These are phyloP conservation scores for Posidonia australis DNA, from an alignment of 106 monocot species.

Conservation along the genomic window DNA sequence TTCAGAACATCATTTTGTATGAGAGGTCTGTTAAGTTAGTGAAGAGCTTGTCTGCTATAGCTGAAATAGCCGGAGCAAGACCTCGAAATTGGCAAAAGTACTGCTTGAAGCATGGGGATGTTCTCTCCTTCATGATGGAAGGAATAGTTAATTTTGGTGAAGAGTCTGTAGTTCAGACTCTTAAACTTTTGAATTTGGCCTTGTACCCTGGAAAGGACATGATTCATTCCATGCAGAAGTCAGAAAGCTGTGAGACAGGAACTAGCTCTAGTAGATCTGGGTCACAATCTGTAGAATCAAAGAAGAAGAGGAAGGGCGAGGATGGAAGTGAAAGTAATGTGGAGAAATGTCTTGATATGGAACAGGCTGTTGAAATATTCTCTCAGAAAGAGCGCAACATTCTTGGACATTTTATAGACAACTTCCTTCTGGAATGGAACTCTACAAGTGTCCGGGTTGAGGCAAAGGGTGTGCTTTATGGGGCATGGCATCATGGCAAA, in stretches of 20 bases:
- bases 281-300: slow-evolving; percentile 45
- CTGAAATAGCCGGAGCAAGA: slow-evolving; percentile 84
- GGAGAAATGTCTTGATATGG: slow-evolving; percentile 90
- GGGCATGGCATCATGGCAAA: slow-evolving; percentile 89
- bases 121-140: slow-evolving; percentile 63
- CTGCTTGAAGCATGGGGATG: slow-evolving; percentile 64
- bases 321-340: slow-evolving; percentile 54
- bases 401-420: slow-evolving; percentile 68
- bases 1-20: slow-evolving; percentile 64
- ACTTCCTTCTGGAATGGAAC: slow-evolving; percentile 92
- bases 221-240: slow-evolving; percentile 33
- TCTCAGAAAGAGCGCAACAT: slow-evolving; percentile 38
- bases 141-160: slow-evolving; percentile 72
- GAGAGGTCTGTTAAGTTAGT: slow-evolving; percentile 88
- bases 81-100: slow-evolving; percentile 98
- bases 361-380: slow-evolving; percentile 74
- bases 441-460: slow-evolving; percentile 73
- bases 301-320: slow-evolving; percentile 88
- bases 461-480: slow-evolving; percentile 84
- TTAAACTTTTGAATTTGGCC: slow-evolving; percentile 88
- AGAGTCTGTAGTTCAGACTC: slow-evolving; percentile 74
- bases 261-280: slow-evolving; percentile 34
- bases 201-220: slow-evolving; percentile 80
- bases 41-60: slow-evolving; percentile 71
- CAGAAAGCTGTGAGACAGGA: slow-evolving; percentile 39